These are phyloP conservation scores for Theileria parva DNA, from an alignment of 169 alveolate genomes.

Conservation along the genomic window DNA sequence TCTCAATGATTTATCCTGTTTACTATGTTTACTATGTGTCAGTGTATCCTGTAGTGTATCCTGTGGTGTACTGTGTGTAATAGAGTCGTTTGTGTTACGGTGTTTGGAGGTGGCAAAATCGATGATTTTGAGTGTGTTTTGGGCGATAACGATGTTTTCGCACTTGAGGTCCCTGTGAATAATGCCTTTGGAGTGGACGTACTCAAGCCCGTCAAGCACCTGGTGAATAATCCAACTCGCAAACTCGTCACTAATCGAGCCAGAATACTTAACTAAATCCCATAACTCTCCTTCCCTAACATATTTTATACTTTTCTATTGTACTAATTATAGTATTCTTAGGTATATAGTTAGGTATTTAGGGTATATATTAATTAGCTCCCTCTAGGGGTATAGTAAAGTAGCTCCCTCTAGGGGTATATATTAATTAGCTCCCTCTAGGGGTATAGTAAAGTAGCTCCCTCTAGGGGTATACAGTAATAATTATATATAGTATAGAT, in stretches of 20 bases:
- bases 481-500: conserved; percentile 4
- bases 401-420: no score
- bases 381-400: no score
- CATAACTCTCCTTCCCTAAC: conserved; percentile 58
- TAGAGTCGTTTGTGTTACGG: conserved; percentile 46
- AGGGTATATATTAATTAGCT: no score
- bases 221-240: conserved; percentile 75
- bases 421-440: no score
- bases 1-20: no score
- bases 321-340: no score
- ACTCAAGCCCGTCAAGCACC: conserved; percentile 83
- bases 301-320: not conserved
- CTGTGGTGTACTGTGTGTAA: not conserved
- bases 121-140: conserved; percentile 89
- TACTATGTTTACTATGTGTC: no score
- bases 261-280: conserved; percentile 76
- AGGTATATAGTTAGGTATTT: no score
- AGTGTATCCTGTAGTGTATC: conserved; percentile 5
- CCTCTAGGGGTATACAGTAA: not conserved
- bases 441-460: no score
- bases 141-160: conserved; percentile 89
- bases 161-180: conserved; percentile 94
- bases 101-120: conserved; percentile 90
- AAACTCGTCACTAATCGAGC: conserved; percentile 63
- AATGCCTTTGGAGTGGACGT: conserved; percentile 87